Conservation (phyloP, 371 early-diverging fungal genomes). For the Mucor mucedo region DNA sequence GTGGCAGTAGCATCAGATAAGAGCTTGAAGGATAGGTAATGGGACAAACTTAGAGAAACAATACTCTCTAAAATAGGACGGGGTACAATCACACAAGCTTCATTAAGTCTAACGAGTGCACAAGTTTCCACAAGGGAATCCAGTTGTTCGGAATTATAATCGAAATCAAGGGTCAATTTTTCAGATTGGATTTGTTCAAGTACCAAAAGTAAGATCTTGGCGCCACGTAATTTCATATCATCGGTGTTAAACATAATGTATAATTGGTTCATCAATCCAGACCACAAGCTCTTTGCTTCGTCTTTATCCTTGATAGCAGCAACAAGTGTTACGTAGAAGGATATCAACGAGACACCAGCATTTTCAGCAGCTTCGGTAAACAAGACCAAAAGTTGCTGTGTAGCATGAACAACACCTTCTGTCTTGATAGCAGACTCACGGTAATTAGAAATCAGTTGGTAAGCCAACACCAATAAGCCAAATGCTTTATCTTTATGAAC, state of each 20-base stretch:
- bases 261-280: conserved; percentile 16
- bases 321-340: conserved; percentile 24
- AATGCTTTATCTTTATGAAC: conserved; percentile 36
- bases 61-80: conserved; percentile 26
- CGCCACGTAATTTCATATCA: conserved; percentile 9
- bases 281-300: conserved; percentile 27
- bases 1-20: conserved; percentile 14
- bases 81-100: conserved; percentile 11
- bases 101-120: conserved; percentile 7
- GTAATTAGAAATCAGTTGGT: conserved; percentile 23
- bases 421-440: conserved; percentile 5
- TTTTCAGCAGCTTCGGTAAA: conserved; percentile 23
- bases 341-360: conserved; percentile 13
- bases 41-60: conserved; percentile 16
- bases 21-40: conserved; percentile 9
- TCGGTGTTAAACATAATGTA: conserved; percentile 8
- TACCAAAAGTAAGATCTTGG: conserved; percentile 11
- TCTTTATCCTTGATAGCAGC: conserved; percentile 6
- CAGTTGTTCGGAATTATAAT: conserved; percentile 7
- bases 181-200: conserved; percentile 22
- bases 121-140: conserved; percentile 6
- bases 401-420: conserved; percentile 16
- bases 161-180: conserved; percentile 7
- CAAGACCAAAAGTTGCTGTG: conserved; percentile 23
- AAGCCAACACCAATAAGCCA: conserved; percentile 24